A percentile compares a stretch with the other conserved stretches of the same genome.
Conservation (phyloP, 805 yeast genomes). For the Tetrapisispora phaffii region DNA sequence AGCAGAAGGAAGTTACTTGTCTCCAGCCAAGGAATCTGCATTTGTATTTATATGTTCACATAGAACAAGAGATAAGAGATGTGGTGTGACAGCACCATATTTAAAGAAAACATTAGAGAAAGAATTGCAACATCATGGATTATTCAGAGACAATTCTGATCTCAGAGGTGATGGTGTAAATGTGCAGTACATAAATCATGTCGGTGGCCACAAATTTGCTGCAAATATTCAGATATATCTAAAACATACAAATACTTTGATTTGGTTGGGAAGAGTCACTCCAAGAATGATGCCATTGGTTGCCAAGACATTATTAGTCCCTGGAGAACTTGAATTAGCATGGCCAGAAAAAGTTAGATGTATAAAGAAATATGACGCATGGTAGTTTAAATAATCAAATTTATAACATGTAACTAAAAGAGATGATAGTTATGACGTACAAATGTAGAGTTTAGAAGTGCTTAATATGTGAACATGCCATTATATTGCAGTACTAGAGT, state of each 20-base stretch:
- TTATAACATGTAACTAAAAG: too few relatives aligned
- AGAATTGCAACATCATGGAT: slow-evolving; percentile 58
- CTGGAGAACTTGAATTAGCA: slow-evolving; percentile 60
- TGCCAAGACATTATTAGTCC: slow-evolving; percentile 62
- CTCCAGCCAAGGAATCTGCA: slow-evolving; percentile 33
- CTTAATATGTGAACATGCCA: too few relatives aligned
- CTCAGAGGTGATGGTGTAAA: slow-evolving; percentile 63
- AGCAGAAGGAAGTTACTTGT: slow-evolving; percentile 24
- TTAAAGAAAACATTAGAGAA: slow-evolving; percentile 71
- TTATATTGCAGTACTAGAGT: neutral
- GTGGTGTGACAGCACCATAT: slow-evolving; percentile 90
- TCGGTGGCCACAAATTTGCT: slow-evolving; percentile 93
- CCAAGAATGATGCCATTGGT: slow-evolving; percentile 70
- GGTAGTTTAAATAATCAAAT: slow-evolving; percentile 16
- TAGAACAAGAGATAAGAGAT: slow-evolving; percentile 79
- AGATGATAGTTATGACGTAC: too few relatives aligned
- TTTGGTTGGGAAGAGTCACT: slow-evolving; percentile 81
- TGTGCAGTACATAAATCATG: slow-evolving; percentile 69
- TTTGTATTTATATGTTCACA: slow-evolving; percentile 80
- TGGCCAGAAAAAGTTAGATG: slow-evolving; percentile 52
- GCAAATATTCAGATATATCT: slow-evolving; percentile 75
- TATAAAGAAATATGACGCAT: slow-evolving; percentile 36
- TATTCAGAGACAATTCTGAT: slow-evolving; percentile 71
- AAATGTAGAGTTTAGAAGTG: too few relatives aligned
- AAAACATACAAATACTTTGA: slow-evolving; percentile 38